Evolutionary conservation across 306 rosid species (phyloP).

Genomic region (Lotus japonicus): DNA sequence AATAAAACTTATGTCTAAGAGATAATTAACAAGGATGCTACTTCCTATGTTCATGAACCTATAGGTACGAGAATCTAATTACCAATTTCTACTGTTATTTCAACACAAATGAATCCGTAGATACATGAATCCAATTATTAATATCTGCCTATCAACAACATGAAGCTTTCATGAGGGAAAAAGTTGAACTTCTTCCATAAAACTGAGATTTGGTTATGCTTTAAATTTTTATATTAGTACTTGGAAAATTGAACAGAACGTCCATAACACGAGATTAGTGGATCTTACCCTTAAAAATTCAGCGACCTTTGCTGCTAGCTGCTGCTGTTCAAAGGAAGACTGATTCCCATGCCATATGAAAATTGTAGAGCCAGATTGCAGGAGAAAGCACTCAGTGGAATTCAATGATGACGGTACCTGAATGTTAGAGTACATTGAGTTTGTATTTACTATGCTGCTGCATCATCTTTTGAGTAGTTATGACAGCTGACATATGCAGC

Average conservation of each 20-base stretch:
- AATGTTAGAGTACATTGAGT: too few species aligned
- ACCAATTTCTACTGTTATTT: not conserved
- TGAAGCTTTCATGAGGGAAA: not conserved
- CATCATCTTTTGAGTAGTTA: too few species aligned
- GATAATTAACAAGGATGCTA: not conserved
- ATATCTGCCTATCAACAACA: too few species aligned
- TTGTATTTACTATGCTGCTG: too few species aligned
- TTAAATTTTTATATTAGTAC: constrained; percentile 6
- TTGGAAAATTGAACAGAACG: not conserved
- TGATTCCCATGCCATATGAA: constrained; percentile 88
- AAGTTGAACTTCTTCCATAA: not conserved
- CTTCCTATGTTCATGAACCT: not conserved
- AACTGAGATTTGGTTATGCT: not conserved
- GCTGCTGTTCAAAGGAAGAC: constrained; percentile 78
- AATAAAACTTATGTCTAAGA: not conserved
- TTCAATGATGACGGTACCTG: constrained; percentile 84
- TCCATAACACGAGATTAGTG: not conserved
- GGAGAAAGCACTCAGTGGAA: constrained; percentile 71
- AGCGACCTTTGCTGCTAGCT: constrained; percentile 74
- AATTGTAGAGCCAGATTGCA: constrained; percentile 79
- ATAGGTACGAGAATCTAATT: not conserved
- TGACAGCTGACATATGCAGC: too few species aligned
- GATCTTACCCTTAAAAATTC: constrained; percentile 75
- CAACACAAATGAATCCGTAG: too few species aligned
- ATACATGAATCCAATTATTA: too few species aligned